Evolutionary conservation across 192 early-diverging fungal species (phyloP), one percentile per base, ranked within the genome.

Genomic region (Podila horticola): DNA sequence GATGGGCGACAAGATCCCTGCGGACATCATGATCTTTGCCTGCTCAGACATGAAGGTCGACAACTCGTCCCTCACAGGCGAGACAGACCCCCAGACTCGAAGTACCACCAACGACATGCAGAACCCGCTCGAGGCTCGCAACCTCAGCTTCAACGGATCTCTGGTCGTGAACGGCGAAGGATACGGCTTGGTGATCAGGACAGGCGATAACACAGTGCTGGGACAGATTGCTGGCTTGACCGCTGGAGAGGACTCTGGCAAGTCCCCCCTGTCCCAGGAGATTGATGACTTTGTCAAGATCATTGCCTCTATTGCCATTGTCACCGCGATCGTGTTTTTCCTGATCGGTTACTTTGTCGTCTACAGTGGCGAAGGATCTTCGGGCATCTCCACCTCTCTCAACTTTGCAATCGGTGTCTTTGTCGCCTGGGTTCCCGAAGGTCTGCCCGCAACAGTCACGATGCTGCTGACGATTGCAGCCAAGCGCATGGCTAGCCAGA

Each of bases 381-480:
- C 92, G 61, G 71, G 62, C 26, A 84, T 92, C 48, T 82, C 92
- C 6, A 85, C 84, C 36, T 91, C 91, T 3, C 92, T 94, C 62
- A 95, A 94, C 85, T 97, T 97, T 89, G 95, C 96, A 22, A 95
- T 99, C 61, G 95, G 95, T 51, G 83, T 90, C 13, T 91, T 94
- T 75, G 90, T 96, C 59, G 94, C 94, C 34, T 98, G 92, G 91
- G 96, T 97, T 3, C 97, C 97, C 38, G 88, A 99, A 85, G 97
- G 97, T 62, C 87, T 99, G 30, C 95, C 95, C 10, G 94, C 96
- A 10, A 99, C 96, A 3, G 95, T 99, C 11, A 96, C 96, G 3
- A 93, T 97, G 84, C 88, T 99, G 62, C 82, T 99, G 50, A 96
- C 95, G 6, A 93, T 99, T 48, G 96, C 97, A n/a, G 97, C 97